Conservation (phyloP, 768 basidiomycete species). For the Cystobasidium tubakii region DNA sequence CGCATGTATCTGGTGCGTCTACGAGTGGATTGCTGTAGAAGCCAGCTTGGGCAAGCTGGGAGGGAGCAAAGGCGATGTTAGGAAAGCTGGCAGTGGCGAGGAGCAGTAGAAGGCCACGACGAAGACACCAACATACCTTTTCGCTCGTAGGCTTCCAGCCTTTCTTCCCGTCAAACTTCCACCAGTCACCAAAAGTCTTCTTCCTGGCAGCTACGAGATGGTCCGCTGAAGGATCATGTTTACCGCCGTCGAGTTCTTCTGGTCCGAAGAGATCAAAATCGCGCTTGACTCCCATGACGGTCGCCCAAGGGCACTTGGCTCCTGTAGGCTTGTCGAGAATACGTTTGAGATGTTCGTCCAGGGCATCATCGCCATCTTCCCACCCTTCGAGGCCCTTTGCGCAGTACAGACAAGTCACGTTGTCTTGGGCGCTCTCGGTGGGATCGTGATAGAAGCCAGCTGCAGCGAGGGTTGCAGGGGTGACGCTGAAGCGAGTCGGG, state of each 20-base stretch:
- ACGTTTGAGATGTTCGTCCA: constrained; percentile 70
- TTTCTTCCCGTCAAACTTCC: constrained; percentile 43
- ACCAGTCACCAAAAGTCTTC: constrained; percentile 38
- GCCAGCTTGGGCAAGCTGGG: constrained; percentile 77
- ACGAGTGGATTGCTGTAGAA: constrained; percentile 70
- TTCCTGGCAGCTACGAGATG: constrained; percentile 7
- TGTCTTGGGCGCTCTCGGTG: constrained; percentile 60
- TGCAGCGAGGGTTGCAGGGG: constrained; percentile 67
- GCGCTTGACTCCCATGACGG: constrained; percentile 50
- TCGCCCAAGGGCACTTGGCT: constrained; percentile 71
- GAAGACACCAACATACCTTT: constrained; percentile 54
- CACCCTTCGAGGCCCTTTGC: constrained; percentile 74
- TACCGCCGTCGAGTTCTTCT: constrained; percentile 1
- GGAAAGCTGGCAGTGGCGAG: no score
- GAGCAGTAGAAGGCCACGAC: not conserved
- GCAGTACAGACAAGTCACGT: constrained; percentile 78
- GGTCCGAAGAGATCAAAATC: constrained; percentile 15
- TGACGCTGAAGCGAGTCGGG: constrained; percentile 60
- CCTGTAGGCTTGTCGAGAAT: constrained; percentile 65
- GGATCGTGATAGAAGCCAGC: constrained; percentile 86
- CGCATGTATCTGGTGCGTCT: constrained; percentile 68
- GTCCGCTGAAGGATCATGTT: constrained; percentile 28
- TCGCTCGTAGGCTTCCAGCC: constrained; percentile 66
- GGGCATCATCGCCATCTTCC: constrained; percentile 79
- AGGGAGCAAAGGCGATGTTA: constrained; percentile 16